Percentiles rank a stretch among this genome's conserved stretches.
Conservation (phyloP, 208 protist species). For the Trypanosoma congolense region DNA sequence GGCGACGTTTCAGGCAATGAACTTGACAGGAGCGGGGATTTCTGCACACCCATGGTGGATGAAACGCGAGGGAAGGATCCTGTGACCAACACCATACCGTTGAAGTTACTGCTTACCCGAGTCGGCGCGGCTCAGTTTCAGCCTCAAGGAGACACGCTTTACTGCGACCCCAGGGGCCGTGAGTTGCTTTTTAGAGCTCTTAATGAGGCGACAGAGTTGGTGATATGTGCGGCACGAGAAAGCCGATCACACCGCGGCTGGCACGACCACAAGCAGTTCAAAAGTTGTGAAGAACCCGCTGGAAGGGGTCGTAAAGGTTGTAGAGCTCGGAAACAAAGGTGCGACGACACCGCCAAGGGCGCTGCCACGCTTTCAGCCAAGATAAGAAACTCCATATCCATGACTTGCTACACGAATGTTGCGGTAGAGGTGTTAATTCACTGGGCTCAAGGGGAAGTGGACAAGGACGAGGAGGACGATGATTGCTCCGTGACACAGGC, state of each 20-base stretch:
- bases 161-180: conserved; percentile 19
- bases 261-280: conserved; percentile 26
- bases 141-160: conserved; percentile 3
- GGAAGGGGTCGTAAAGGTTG: conserved; percentile 8
- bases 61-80: neutral
- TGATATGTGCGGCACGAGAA: conserved; percentile 58
- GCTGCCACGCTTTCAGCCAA: conserved; percentile 21
- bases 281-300: conserved; percentile 2
- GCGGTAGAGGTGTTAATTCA: conserved; percentile 29
- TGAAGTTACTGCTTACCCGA: conserved; percentile 23
- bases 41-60: neutral
- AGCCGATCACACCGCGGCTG: conserved; percentile 43
- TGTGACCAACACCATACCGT: conserved; percentile 7
- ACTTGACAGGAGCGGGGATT: neutral
- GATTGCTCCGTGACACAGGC: neutral
- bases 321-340: conserved; percentile 3
- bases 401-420: conserved; percentile 42
- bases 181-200: conserved; percentile 46
- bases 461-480: conserved; percentile 5
- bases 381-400: conserved; percentile 20
- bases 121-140: conserved; percentile 18
- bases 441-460: conserved; percentile 48
- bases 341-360: neutral
- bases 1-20: neutral
- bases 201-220: conserved; percentile 40